Evolutionary conservation across 495 filamentous ascomycete genomes (phyloP).

Genomic region (Tetracladium marchalianum): DNA sequence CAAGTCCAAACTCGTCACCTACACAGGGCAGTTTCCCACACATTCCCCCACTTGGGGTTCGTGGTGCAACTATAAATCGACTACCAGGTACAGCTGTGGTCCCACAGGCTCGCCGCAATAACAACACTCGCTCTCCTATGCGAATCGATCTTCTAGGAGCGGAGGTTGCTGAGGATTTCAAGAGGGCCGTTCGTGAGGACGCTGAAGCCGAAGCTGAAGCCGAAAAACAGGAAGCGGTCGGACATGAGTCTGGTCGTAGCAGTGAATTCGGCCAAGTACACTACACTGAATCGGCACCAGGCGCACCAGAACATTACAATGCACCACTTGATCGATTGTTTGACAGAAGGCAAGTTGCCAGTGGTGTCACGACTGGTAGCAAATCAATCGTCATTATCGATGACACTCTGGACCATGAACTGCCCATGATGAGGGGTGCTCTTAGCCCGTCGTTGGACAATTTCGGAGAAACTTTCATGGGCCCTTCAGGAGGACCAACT

Average conservation of each 20-base stretch:
- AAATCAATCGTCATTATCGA: slow-evolving; percentile 86
- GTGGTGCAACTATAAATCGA: slow-evolving; percentile 37
- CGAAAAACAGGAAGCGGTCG: not conserved
- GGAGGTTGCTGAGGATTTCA: slow-evolving; percentile 63
- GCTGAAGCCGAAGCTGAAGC: slow-evolving; percentile 31
- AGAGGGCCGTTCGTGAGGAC: slow-evolving; percentile 51
- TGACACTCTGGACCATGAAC: slow-evolving; percentile 40
- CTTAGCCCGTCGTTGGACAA: slow-evolving; percentile 39
- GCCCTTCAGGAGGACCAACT: slow-evolving; percentile 31
- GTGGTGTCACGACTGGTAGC: slow-evolving; percentile 65
- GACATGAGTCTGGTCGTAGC: slow-evolving; percentile 3
- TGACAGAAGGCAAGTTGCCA: slow-evolving; percentile 18
- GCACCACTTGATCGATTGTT: slow-evolving; percentile 5
- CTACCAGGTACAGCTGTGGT: slow-evolving; percentile 45
- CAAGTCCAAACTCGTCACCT: slow-evolving; percentile 21
- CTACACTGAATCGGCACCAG: slow-evolving; percentile 13
- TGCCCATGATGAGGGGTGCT: slow-evolving; percentile 36
- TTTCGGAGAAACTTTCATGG: slow-evolving; percentile 37
- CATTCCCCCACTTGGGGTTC: slow-evolving; percentile 38
- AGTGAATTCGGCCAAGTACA: slow-evolving; percentile 9
- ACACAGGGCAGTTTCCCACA: slow-evolving; percentile 33
- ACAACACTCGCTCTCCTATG: slow-evolving; percentile 33
- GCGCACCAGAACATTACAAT: slow-evolving; percentile 10
- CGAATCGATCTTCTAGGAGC: slow-evolving; percentile 74
- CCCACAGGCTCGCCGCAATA: slow-evolving; percentile 35